Base-by-base conservation (phyloP, 805 yeast genomes). In the Novakomyces olei region DNA sequence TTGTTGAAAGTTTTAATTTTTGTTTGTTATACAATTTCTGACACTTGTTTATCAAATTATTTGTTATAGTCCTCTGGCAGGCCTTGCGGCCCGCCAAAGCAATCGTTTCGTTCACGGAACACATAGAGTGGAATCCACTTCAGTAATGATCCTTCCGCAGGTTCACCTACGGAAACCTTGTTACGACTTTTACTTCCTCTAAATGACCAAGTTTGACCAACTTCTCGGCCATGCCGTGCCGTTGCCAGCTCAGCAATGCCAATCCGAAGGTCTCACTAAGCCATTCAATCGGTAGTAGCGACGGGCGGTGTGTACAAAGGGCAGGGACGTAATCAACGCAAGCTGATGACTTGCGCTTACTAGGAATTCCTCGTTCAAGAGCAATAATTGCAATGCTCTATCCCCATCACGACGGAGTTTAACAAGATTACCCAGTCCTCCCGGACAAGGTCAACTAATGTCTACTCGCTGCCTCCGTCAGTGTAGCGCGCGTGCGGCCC, bases 401-500 rank as follows among this genome's bases (percentile, higher is more conserved):
- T 53, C 48, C 45, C 47, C 45, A 42, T 44, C 46, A 44, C 46
- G 45, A 44, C 57, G 56, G 57, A 50, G 57, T 54, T 54, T 53
- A 52, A 50, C 57, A 50, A 54, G 55, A 47, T 50, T 53, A 49
- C 55, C 58, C 54, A 44, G 49, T 41, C 55, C 54, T 51, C 48
- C 55, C 56, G 58, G 48, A 51, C 48, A 48, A 53, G 56, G 42
- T 15, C 16, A 27, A 27, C 14, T 15, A 27, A 27, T 27, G 15
- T 41, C 39, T 39, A 49, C 58, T 52, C 57, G 57, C 55, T 53
- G 58, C 56, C 58, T 53, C 58, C 56, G 57, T 54, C 57, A 54
- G 56, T 54, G 59, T 53, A 54, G 59, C 57, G 58, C 59, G 58
- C 58, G 56, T 52, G 59, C 57, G 57, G 57, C 57, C 58, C 58